phyloP scores from a whole-genome alignment of 805 yeast genomes.

The Trichomonascus vanleenenianus region DNA sequence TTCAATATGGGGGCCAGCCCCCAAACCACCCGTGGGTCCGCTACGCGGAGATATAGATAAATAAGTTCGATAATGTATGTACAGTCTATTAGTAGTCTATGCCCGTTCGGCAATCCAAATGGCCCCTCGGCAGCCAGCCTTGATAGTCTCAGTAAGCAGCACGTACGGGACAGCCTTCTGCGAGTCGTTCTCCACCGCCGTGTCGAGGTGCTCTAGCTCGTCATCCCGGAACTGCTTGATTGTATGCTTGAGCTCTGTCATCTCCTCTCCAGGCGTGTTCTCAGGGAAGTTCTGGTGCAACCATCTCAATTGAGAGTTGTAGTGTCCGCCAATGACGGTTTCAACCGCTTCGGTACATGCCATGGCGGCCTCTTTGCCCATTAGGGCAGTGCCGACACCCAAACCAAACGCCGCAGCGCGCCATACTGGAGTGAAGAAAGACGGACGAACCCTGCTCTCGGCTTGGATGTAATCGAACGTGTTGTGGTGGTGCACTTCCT shows the following conservation, averaged over 20 bases:
- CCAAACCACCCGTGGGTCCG: too few relatives aligned
- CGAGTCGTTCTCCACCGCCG: conserved; percentile 88
- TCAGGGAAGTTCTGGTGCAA: conserved; percentile 57
- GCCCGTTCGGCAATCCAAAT: conserved; percentile 86
- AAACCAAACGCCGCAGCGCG: conserved; percentile 79
- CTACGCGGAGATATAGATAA: too few relatives aligned
- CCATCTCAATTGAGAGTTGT: conserved; percentile 79
- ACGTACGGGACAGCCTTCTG: conserved; percentile 89
- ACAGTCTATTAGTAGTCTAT: conserved; percentile 25
- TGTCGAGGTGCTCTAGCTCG: conserved; percentile 89
- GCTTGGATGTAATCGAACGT: conserved; percentile 76
- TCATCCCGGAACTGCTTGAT: conserved; percentile 83
- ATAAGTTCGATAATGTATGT: background rate
- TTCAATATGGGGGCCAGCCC: too few relatives aligned
- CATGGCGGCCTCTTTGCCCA: conserved; percentile 96
- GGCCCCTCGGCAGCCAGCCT: conserved; percentile 76
- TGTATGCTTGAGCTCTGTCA: conserved; percentile 47
- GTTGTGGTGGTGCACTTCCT: conserved; percentile 82
- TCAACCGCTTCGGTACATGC: conserved; percentile 99
- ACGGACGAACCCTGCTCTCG: conserved; percentile 79
- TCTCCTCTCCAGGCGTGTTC: conserved; percentile 43
- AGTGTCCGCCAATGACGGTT: conserved; percentile 95
- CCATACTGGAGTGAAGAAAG: conserved; percentile 89
- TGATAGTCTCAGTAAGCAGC: conserved; percentile 80
- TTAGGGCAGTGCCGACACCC: conserved; percentile 79